Conservation (phyloP, 768 basidiomycete species). For the Asterophora parasitica region DNA sequence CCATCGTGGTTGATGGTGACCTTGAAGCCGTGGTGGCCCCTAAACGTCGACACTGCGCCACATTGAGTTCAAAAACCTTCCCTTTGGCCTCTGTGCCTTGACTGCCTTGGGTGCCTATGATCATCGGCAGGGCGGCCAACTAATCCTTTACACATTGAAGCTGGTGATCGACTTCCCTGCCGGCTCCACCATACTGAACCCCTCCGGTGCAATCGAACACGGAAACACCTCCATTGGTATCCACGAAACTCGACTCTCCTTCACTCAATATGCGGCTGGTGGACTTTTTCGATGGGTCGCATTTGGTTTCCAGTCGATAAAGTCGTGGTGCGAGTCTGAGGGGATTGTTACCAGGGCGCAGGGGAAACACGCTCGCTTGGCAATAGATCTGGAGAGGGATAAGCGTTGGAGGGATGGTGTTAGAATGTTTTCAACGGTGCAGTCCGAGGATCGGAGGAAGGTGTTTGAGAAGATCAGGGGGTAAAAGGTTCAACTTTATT, state of each 20-base stretch:
- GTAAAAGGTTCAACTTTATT: too few relatives aligned
- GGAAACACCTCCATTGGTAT: constrained; percentile 9
- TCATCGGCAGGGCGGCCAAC: constrained; percentile 13
- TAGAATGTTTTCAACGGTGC: too few relatives aligned
- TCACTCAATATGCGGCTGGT: constrained; percentile 21
- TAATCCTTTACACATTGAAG: constrained; percentile 15
- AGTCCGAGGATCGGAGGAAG: too few relatives aligned
- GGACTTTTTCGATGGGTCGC: constrained; percentile 19
- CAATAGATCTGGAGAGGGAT: too few relatives aligned
- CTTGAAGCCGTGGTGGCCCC: too few relatives aligned
- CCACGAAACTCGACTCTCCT: constrained; percentile 10
- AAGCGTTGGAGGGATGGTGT: too few relatives aligned
- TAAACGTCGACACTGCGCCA: constrained; percentile 9
- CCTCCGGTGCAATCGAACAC: constrained; percentile 16
- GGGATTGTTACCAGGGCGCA: neutral
- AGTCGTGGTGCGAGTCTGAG: neutral
- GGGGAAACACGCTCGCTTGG: neutral
- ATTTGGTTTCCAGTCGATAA: constrained; percentile 11
- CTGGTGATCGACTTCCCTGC: constrained; percentile 11
- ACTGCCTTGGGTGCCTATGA: constrained; percentile 13
- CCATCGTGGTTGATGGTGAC: too few relatives aligned
- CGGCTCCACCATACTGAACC: constrained; percentile 16
- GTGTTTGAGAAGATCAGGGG: too few relatives aligned
- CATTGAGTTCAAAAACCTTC: constrained; percentile 7
- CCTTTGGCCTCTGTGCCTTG: constrained; percentile 11